Conservation (phyloP, 2,329 filamentous ascomycete species). For the Rhytidhysteron rufulum region DNA sequence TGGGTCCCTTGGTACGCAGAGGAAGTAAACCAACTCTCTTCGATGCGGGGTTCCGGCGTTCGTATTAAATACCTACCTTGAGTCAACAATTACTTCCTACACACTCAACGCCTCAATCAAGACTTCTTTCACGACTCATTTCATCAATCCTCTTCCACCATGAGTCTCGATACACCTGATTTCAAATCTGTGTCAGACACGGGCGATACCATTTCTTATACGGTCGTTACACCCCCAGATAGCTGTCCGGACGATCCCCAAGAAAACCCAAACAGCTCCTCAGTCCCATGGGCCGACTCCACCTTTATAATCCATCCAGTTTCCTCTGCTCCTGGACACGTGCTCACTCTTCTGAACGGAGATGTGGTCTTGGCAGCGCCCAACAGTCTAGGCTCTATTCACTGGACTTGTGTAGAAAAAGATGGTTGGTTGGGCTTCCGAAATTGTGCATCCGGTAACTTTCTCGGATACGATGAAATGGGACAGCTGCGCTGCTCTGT, state of each 20-base stretch:
- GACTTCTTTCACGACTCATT: too few relatives aligned
- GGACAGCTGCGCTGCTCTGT: conserved; percentile 9
- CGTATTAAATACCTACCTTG: too few relatives aligned
- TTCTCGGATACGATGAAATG: conserved; percentile 29
- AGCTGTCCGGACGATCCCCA: conserved; percentile 2
- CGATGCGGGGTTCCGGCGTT: too few relatives aligned
- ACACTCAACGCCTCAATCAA: too few relatives aligned
- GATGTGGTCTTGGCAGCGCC: conserved; percentile 24
- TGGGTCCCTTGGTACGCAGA: too few relatives aligned
- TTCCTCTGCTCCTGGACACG: conserved; percentile 15
- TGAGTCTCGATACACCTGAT: conserved; percentile 1
- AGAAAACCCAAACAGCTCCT: conserved; percentile 8
- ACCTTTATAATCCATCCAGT: conserved; percentile 30
- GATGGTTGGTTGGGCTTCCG: conserved; percentile 39
- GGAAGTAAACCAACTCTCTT: too few relatives aligned
- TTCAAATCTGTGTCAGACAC: conserved; percentile 1
- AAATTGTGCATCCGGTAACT: conserved; percentile 27
- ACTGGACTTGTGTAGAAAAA: conserved; percentile 39
- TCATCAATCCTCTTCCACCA: not conserved
- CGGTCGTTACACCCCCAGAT: conserved; percentile 5
- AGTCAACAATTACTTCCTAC: too few relatives aligned
- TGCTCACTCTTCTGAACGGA: conserved; percentile 31
- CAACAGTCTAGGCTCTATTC: conserved; percentile 14
- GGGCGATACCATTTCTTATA: conserved; percentile 5
- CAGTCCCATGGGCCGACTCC: conserved; percentile 20